Evolutionary conservation across 1,139 yeast species (phyloP).

Genomic region (Suhomyces choctaworum): DNA sequence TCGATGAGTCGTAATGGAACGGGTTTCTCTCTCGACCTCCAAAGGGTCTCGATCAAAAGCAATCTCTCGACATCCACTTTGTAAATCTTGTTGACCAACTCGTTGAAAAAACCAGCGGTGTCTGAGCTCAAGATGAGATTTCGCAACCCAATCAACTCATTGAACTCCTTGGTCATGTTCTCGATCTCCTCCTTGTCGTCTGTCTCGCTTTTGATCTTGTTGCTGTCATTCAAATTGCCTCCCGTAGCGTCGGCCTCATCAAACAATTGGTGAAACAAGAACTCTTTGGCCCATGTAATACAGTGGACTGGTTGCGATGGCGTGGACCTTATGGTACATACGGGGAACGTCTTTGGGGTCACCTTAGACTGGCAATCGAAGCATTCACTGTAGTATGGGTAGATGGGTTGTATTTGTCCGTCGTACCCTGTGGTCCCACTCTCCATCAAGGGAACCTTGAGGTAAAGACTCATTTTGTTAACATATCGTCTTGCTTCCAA

Average conservation of each 20-base stretch:
- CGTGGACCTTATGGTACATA: constrained; percentile 94
- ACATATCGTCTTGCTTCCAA: constrained; percentile 90
- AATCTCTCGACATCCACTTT: constrained; percentile 73
- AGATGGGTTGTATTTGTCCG: constrained; percentile 92
- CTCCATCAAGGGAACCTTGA: constrained; percentile 79
- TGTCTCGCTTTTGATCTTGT: constrained; percentile 49
- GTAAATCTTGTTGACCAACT: constrained; percentile 58
- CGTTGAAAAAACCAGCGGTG: constrained; percentile 27
- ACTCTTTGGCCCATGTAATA: constrained; percentile 96
- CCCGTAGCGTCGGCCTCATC: constrained; percentile 48
- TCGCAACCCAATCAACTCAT: constrained; percentile 70
- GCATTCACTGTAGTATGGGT: constrained; percentile 83
- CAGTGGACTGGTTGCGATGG: constrained; percentile 97
- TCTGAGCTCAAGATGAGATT: constrained; percentile 33
- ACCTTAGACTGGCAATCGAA: constrained; percentile 89
- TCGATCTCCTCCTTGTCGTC: constrained; percentile 67
- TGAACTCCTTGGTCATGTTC: constrained; percentile 68
- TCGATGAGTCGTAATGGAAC: constrained; percentile 48
- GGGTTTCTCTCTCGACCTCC: constrained; percentile 75
- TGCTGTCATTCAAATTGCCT: constrained; percentile 27
- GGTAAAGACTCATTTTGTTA: constrained; percentile 74
- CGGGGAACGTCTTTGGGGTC: constrained; percentile 89
- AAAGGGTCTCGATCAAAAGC: constrained; percentile 67
- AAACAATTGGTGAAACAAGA: constrained; percentile 78
- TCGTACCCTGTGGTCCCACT: constrained; percentile 94